Base-by-base conservation (phyloP, 305 asterid genomes). In the Solanum hybrid region DNA sequence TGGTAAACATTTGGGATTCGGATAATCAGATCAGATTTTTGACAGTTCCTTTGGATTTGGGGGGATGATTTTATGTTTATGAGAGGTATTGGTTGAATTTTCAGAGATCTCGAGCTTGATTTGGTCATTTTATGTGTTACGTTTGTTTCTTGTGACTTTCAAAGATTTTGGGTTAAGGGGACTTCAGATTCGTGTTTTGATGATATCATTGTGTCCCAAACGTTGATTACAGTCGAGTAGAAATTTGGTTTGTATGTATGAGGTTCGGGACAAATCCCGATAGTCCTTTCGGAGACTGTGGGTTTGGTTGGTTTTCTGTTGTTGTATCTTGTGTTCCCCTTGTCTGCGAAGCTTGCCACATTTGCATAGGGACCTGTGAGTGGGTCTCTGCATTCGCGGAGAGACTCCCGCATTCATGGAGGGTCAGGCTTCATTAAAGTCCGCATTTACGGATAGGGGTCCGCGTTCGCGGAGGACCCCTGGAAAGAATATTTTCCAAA, bases 1-100 rank as follows among this genome's bases (percentile, higher is more conserved):
- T 41, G 57, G 17, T 41, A 41, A 41, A 41, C 17, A 41, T 41
- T 41, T 41, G 17, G 17, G 57, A 12, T 41, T 41, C 0, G 3
- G 7, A 45, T 45, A 14, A 13, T 14, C 61, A 45, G 0, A 45
- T 45, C 0, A 0, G 3, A 14, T 14, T 45, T 45, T 45, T 1
- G 22, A 45, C 3, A 14, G 65, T 45, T 5, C 65, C 22, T 13
- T 45, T 45, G 65, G 65, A 45, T 45, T 45, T 2, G 65, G 22
- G 65, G 61, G 22, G 17, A 14, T 45, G 3, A 45, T 45, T 45
- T 45, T 45, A 45, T 13, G 65, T 5, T 14, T 14, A 14, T 4
- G 22, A 14, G 65, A 13, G 22, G 22, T 14, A 7, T 14, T 45
- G 65, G 65, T 45, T 45, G 65, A 45, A 14, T 45, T 45, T 5